Base-by-base conservation (phyloP, 257 asterid genomes). In the Primulina eburnea region DNA sequence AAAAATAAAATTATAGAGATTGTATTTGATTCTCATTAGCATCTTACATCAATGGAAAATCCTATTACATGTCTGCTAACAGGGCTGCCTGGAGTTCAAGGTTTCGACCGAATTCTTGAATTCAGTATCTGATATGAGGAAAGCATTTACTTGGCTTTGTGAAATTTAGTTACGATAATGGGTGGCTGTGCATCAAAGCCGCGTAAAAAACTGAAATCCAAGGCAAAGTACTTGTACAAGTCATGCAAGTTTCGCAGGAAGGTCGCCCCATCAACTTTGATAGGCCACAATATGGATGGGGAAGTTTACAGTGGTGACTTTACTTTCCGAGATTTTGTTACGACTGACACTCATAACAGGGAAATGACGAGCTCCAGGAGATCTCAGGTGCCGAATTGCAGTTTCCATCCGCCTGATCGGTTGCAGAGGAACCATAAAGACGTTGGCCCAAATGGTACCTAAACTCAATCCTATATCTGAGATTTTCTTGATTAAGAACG, bases 181-280 rank as follows among this genome's bases (percentile, higher is more conserved):
- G 98, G 98, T 58, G 91, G 91, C 64, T 92, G 98, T 38, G 86
- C 89, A 52, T 90, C 98, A 28, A 84, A 74, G 78, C 88, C 93
- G 1, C 81, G 77, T 28, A 83, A 75, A 64, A 85, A 72, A 77
- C 18, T 90, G 1, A 92, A 81, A 74, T 78, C 92, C 11, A 88
- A 86, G 73, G 84, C 78, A 5, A 80, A 75, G 81, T 64, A 64
- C 86, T 65, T 87, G 34, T 77, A 74, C 64, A 85, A 79, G 75
- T 76, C 87, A 30, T 80, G 92, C 55, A 83, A 65, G 53, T 72
- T 83, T 70, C 83, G 95, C 6, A 70, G 90, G 34, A 92, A 87
- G 80, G 72, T 80, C 10, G 84, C 88, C 32, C 88, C 85, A 14
- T 83, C 93, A 30, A 74, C 79, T 80, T 65, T 84, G 7, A 72